These are phyloP conservation scores for Colletotrichum tabaci DNA, from an alignment of 2,329 filamentous ascomycete genomes.

Conservation along the genomic window DNA sequence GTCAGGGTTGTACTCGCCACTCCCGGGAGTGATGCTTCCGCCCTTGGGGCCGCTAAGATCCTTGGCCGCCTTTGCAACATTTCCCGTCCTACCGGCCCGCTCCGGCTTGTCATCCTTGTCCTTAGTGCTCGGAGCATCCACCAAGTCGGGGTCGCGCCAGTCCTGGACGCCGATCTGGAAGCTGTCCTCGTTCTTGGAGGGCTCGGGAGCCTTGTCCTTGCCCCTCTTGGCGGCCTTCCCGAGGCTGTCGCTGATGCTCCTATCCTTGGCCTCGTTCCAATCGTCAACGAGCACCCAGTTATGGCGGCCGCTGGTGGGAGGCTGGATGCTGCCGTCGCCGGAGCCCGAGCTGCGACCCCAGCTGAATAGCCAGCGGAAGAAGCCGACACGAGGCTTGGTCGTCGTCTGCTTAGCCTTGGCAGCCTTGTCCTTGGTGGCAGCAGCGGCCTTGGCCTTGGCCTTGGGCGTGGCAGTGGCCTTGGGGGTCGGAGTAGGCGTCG, in stretches of 20 bases:
- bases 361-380: slow-evolving; percentile 62
- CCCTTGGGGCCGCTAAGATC: slow-evolving; percentile 64
- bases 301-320: slow-evolving; percentile 80
- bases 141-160: slow-evolving; percentile 78
- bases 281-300: slow-evolving; percentile 81
- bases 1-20: slow-evolving; percentile 73
- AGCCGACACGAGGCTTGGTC: slow-evolving; percentile 50
- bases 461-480: slow-evolving; percentile 49
- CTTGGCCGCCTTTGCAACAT: slow-evolving; percentile 43
- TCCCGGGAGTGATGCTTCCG: slow-evolving; percentile 79
- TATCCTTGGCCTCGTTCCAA: slow-evolving; percentile 71
- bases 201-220: slow-evolving; percentile 46
- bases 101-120: slow-evolving; percentile 38
- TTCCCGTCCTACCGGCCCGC: slow-evolving; percentile 41
- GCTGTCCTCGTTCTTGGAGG: slow-evolving; percentile 63
- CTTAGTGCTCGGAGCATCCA: slow-evolving; percentile 57
- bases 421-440: background rate
- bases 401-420: background rate
- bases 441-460: slow-evolving; percentile 43
- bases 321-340: slow-evolving; percentile 69
- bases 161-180: slow-evolving; percentile 90
- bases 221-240: slow-evolving; percentile 53
- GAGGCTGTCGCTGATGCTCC: slow-evolving; percentile 58
- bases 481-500: slow-evolving; percentile 45
- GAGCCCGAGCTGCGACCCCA: slow-evolving; percentile 50